Percentiles rank a stretch among this genome's conserved stretches.
phyloP scores from a whole-genome alignment of 2,329 filamentous ascomycete genomes.

The Septoria petroselini region DNA sequence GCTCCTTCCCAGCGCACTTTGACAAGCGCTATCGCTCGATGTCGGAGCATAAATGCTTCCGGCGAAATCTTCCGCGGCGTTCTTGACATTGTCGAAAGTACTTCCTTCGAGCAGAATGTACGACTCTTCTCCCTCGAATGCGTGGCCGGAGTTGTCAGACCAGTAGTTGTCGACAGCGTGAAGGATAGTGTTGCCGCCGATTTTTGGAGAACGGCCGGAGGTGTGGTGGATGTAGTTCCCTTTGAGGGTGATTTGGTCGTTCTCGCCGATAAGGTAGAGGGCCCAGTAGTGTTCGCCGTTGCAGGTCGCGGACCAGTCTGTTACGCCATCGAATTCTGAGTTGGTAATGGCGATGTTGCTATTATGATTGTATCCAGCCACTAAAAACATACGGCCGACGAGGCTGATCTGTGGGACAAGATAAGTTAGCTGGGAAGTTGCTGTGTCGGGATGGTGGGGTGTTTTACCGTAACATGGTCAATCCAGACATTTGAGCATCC shows the following conservation, averaged over 20 bases:
- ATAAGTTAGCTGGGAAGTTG: constrained; percentile 1
- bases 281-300: constrained; percentile 47
- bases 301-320: constrained; percentile 56
- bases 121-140: constrained; percentile 40
- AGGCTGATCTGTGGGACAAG: constrained; percentile 47
- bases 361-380: constrained; percentile 54
- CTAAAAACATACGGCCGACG: constrained; percentile 60
- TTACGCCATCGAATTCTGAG: constrained; percentile 56
- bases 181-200: constrained; percentile 55
- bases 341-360: constrained; percentile 60
- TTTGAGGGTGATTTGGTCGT: constrained; percentile 58
- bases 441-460: constrained; percentile 17
- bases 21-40: constrained; percentile 3
- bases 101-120: constrained; percentile 30
- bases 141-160: constrained; percentile 54
- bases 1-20: constrained; percentile 13
- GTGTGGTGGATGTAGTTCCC: constrained; percentile 61
- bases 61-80: constrained; percentile 8
- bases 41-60: constrained; percentile 19
- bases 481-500: constrained; percentile 40
- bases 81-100: constrained; percentile 22
- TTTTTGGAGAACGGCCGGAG: constrained; percentile 57
- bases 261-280: constrained; percentile 53
- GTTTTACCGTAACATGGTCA: constrained; percentile 39
- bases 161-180: constrained; percentile 64